Evolutionary conservation across 192 early-diverging fungal species (phyloP), one percentile per base, ranked within the genome.

Genomic region (Mortierella antarctica): DNA sequence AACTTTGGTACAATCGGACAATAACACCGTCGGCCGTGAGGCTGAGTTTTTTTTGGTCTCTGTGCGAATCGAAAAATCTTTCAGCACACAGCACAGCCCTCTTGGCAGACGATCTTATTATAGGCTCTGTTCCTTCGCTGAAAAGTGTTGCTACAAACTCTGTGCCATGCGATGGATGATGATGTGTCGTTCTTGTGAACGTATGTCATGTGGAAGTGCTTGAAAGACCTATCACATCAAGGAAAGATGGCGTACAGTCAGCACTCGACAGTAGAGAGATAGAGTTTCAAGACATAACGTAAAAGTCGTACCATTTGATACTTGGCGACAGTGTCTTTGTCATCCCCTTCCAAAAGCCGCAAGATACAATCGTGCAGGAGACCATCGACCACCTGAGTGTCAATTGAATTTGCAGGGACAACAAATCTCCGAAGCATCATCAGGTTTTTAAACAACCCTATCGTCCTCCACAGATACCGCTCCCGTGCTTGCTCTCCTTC

Each of bases 301-400:
- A 40, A 44, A 2, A 5, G 6, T 2, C 61, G 41, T 68, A 80
- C 77, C 70, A 68, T 68, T 67, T 72, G 77, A 62, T 72, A 80
- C 51, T 80, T 80, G 60, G 62, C 53, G 11, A 72, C 60, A n/a
- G 51, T 80, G 55, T 80, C 65, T 49, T 72, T 80, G 20, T 72
- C 77, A 47, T 80, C 70, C 11, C 77, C 70, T 42, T 80, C 77
- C 40, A 80, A 41, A n/a, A 80, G 21, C n/a, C 77, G 51, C 12
- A 80, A 31, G 49, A 80, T 80, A 48, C 77, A 80, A 21, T 80
- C 77, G 48, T 80, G 77, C 53, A 80, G 41, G n/a, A 80, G 53
- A 4, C 70, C 77, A 52, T 80, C 77, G 0, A 80, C 70, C 2
- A 80, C 77, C 7, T 20, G 58, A 44, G 54, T 51, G 31, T 80